Conservation (phyloP, 352 stramenopile species). For the Pythium sukuiense region DNA sequence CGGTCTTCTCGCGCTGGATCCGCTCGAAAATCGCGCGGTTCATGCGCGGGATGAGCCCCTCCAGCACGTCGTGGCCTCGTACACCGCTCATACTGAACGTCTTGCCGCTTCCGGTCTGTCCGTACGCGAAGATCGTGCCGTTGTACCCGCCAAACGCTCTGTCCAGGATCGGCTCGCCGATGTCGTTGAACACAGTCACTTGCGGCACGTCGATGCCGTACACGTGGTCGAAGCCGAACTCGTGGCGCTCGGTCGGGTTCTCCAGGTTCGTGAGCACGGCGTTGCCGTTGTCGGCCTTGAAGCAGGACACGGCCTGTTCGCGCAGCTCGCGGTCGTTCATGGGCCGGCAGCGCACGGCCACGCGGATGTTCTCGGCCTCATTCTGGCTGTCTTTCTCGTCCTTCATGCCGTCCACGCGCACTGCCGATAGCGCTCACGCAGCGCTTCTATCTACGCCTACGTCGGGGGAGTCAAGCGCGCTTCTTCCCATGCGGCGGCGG, state of each 20-base stretch:
- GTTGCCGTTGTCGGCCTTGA: slow-evolving; percentile 65
- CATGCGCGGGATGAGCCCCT: slow-evolving; percentile 91
- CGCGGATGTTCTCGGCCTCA: slow-evolving; percentile 89
- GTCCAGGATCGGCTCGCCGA: slow-evolving; percentile 77
- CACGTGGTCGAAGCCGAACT: slow-evolving; percentile 90
- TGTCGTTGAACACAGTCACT: slow-evolving; percentile 72
- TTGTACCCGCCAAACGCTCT: slow-evolving; percentile 87
- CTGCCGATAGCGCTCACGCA: not conserved
- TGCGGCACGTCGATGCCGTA: slow-evolving; percentile 83
- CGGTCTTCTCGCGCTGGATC: slow-evolving; percentile 58
- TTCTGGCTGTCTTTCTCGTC: slow-evolving; percentile 54
- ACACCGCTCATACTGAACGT: slow-evolving; percentile 90
- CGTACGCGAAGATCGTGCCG: slow-evolving; percentile 90
- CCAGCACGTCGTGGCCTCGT: slow-evolving; percentile 49
- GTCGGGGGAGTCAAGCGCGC: not conserved
- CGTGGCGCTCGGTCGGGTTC: slow-evolving; percentile 72
- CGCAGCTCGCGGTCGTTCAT: slow-evolving; percentile 89
- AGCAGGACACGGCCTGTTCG: slow-evolving; percentile 74
- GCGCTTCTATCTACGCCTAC: not conserved
- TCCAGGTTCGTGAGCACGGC: slow-evolving; percentile 84
- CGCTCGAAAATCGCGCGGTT: slow-evolving; percentile 91
- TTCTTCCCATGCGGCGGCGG: not conserved
- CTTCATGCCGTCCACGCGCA: slow-evolving; percentile 45
- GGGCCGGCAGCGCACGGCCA: slow-evolving; percentile 90
- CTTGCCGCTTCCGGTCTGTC: slow-evolving; percentile 86